A percentile compares a stretch with the other conserved stretches of the same genome.
Evolutionary conservation across 1,284 basidiomycete genomes (phyloP).

Genomic region (Meira nashicola): DNA sequence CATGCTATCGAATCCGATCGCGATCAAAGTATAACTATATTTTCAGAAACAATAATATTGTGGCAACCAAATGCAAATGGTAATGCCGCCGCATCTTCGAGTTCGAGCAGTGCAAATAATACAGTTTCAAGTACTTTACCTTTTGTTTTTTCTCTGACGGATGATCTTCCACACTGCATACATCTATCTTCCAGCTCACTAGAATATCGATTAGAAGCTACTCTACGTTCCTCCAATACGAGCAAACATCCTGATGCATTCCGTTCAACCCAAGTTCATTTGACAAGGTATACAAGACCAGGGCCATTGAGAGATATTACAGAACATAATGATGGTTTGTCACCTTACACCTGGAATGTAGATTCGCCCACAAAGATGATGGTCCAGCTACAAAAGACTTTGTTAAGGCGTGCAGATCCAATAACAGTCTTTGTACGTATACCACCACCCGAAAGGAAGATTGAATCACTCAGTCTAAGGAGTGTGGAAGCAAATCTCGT

Average conservation of each 20-base stretch:
- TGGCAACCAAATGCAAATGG: constrained; percentile 28
- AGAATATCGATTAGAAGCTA: constrained; percentile 35
- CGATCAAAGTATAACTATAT: constrained; percentile 23
- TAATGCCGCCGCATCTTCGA: constrained; percentile 17
- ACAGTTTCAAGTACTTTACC: constrained; percentile 34
- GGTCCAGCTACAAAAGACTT: constrained; percentile 38
- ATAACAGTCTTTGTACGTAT: constrained; percentile 43
- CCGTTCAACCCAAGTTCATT: constrained; percentile 32
- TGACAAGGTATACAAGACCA: constrained; percentile 40
- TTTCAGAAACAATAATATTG: constrained; percentile 25
- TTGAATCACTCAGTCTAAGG: constrained; percentile 31
- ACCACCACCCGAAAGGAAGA: constrained; percentile 31
- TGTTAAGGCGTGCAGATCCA: constrained; percentile 47
- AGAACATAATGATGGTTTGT: constrained; percentile 12
- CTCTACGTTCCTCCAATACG: constrained; percentile 21
- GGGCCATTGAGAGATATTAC: constrained; percentile 11
- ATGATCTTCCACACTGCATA: constrained; percentile 49
- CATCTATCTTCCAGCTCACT: constrained; percentile 38
- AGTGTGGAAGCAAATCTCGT: constrained; percentile 44
- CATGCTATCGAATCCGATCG: constrained; percentile 5
- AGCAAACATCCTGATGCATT: constrained; percentile 9
- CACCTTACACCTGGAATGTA: constrained; percentile 33
- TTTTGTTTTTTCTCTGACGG: constrained; percentile 43
- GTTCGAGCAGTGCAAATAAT: not conserved
- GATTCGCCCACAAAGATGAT: constrained; percentile 28